Conservation (phyloP, 257 asterid genomes). For the Echium plantagineum region DNA sequence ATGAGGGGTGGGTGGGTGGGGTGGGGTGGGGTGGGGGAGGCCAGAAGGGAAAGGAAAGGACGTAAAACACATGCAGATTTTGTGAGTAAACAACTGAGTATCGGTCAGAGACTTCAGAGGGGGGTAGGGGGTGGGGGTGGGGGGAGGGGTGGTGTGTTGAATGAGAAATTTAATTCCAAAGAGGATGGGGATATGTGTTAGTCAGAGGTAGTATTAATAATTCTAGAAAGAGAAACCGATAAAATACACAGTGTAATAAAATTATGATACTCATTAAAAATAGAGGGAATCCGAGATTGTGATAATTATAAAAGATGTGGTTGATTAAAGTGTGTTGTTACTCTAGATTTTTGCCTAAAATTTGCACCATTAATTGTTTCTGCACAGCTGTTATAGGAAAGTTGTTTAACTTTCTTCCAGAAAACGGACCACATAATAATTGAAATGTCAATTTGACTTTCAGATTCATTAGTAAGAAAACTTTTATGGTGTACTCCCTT, state of each 20-base stretch:
- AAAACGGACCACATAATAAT: not conserved
- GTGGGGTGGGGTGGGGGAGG: slow-evolving; percentile 5
- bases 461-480: not conserved
- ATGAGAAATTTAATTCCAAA: slow-evolving; percentile 17
- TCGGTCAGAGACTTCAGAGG: slow-evolving; percentile 35
- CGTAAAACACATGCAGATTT: slow-evolving; percentile 48
- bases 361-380: not conserved
- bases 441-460: not conserved
- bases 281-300: slow-evolving; percentile 9
- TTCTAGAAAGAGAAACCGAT: not conserved
- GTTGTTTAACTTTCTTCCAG: too few species aligned
- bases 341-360: too few species aligned
- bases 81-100: slow-evolving; percentile 40
- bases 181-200: slow-evolving; percentile 6
- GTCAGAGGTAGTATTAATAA: not conserved
- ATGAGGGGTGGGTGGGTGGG: not conserved
- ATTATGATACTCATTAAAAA: too few species aligned
- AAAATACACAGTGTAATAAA: too few species aligned
- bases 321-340: not conserved
- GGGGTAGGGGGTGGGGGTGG: not conserved
- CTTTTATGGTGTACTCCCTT: too few species aligned
- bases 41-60: slow-evolving; percentile 12
- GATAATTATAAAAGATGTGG: slow-evolving; percentile 5
- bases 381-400: not conserved
- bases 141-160: not conserved